Percentiles rank a stretch among this genome's conserved stretches.
Conservation (phyloP, 2,329 filamentous ascomycete species). For the Mycosphaerella arachidis region DNA sequence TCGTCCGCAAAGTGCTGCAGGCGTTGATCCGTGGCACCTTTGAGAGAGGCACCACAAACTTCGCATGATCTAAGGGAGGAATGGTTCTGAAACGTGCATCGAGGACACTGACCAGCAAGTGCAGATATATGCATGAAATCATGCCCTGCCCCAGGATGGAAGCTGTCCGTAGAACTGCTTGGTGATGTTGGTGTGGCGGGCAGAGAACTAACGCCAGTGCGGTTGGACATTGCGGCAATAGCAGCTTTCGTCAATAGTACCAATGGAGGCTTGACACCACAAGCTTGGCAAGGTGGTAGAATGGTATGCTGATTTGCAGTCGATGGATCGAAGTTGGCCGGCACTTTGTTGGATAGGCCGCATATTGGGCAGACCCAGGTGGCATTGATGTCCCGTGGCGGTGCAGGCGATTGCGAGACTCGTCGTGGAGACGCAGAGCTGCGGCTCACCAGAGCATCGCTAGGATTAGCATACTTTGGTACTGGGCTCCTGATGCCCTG, state of each 20-base stretch:
- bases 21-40: conserved; percentile 41
- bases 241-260: conserved; percentile 80
- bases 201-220: conserved; percentile 31
- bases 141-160: not conserved
- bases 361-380: conserved; percentile 97
- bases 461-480: conserved; percentile 43
- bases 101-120: conserved; percentile 54
- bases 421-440: conserved; percentile 47
- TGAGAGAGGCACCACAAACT: conserved; percentile 77
- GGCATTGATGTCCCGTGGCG: conserved; percentile 52
- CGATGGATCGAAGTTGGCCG: conserved; percentile 85
- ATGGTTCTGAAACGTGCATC: conserved; percentile 93
- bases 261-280: conserved; percentile 86
- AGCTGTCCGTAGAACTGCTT: conserved; percentile 5
- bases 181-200: not conserved
- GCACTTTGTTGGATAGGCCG: conserved; percentile 87
- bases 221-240: conserved; percentile 66
- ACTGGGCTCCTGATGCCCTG: conserved; percentile 50
- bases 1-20: conserved; percentile 31
- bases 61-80: conserved; percentile 82
- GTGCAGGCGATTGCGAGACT: conserved; percentile 45
- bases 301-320: conserved; percentile 71
- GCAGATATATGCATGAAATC: not conserved
- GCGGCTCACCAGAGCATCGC: conserved; percentile 38
- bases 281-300: conserved; percentile 81